Conservation (phyloP, 164 flowering plant genomes). For the Houttuynia cordata region DNA sequence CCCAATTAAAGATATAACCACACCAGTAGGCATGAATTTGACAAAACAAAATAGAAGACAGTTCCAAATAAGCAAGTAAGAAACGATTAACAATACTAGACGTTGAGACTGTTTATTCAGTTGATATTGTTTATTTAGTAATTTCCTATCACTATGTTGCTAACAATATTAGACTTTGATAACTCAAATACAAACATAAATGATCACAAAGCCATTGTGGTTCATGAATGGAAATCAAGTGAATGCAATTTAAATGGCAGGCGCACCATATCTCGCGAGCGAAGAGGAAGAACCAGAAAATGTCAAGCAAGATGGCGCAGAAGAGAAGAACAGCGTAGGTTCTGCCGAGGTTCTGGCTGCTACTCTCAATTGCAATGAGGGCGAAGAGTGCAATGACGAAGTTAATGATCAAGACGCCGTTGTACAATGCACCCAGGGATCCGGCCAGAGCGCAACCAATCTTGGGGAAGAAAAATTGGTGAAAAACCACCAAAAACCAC, state of each 20-base stretch:
- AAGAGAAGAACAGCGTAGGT: slow-evolving; percentile 77
- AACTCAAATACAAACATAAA: too few species aligned
- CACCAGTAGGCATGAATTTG: too few species aligned
- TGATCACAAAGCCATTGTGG: neutral
- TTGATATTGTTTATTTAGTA: too few species aligned
- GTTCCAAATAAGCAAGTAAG: too few species aligned
- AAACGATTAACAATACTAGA: too few species aligned
- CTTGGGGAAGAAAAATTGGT: slow-evolving; percentile 14
- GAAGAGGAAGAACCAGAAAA: slow-evolving; percentile 70
- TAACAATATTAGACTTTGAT: too few species aligned
- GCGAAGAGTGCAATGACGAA: slow-evolving; percentile 69
- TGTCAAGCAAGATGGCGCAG: slow-evolving; percentile 51
- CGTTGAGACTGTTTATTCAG: too few species aligned
- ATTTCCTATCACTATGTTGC: too few species aligned
- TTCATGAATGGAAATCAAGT: neutral
- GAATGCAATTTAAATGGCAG: neutral
- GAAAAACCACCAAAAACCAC: neutral
- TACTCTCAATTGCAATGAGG: slow-evolving; percentile 84
- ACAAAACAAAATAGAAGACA: too few species aligned
- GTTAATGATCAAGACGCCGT: slow-evolving; percentile 61
- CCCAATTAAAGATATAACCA: too few species aligned
- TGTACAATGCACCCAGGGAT: slow-evolving; percentile 77
- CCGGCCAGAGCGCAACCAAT: slow-evolving; percentile 77
- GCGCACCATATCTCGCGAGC: slow-evolving; percentile 50
- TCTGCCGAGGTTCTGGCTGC: slow-evolving; percentile 75